Conservation (phyloP, 2,329 filamentous ascomycete species). For the Pseudogymnoascus sp. region DNA sequence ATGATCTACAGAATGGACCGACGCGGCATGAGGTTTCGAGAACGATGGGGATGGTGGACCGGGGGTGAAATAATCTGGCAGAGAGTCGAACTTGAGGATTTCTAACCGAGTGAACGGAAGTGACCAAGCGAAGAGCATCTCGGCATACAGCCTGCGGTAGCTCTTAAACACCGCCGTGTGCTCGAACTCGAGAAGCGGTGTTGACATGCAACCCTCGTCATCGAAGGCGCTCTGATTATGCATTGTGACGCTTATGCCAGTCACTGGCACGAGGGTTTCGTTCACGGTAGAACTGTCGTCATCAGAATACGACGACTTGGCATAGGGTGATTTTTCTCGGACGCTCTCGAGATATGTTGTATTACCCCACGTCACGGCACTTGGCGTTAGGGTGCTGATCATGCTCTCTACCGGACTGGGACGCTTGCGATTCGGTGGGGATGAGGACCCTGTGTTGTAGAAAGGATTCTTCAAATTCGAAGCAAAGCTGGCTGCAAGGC, state of each 20-base stretch:
- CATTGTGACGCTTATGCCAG: slow-evolving; percentile 39
- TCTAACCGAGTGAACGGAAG: slow-evolving; percentile 57
- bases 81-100: slow-evolving; percentile 61
- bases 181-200: slow-evolving; percentile 46
- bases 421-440: slow-evolving; percentile 44
- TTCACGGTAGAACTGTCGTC: slow-evolving; percentile 20
- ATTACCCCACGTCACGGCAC: slow-evolving; percentile 32
- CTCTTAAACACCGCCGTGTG: slow-evolving; percentile 45
- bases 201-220: slow-evolving; percentile 58
- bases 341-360: slow-evolving; percentile 33
- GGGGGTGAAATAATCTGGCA: slow-evolving; percentile 40
- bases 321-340: slow-evolving; percentile 24
- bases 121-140: slow-evolving; percentile 60
- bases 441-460: slow-evolving; percentile 32
- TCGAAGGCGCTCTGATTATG: slow-evolving; percentile 61
- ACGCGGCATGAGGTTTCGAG: slow-evolving; percentile 22
- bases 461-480: slow-evolving; percentile 44
- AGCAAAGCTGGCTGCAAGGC: slow-evolving; percentile 48
- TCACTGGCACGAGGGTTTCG: slow-evolving; percentile 17
- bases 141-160: slow-evolving; percentile 61
- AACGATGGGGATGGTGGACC: slow-evolving; percentile 18
- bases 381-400: slow-evolving; percentile 45
- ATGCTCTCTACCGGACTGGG: slow-evolving; percentile 57
- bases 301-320: slow-evolving; percentile 25
- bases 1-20: slow-evolving; percentile 20